Percentiles rank a stretch among this genome's conserved stretches.
phyloP scores from a whole-genome alignment of 345 rosid genomes.

The Eutrema heterophyllum region DNA sequence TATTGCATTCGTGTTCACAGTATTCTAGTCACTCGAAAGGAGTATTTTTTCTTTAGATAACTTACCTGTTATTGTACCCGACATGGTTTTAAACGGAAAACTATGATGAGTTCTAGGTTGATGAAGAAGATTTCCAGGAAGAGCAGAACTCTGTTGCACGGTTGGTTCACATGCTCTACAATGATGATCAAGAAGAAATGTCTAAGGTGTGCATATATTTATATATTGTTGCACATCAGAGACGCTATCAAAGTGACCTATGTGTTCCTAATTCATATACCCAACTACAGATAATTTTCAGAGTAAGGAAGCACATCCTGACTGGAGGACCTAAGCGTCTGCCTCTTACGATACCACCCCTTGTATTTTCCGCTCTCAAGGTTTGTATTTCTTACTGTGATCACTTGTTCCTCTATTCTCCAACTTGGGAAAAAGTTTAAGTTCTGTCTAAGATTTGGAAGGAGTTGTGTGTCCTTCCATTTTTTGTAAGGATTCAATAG shows the following conservation, averaged over 20 bases:
- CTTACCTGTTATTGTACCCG: background rate
- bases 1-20: slow-evolving; percentile 11
- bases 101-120: slow-evolving; percentile 45
- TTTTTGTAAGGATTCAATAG: background rate
- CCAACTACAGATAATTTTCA: slow-evolving; percentile 63
- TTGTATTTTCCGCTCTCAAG: slow-evolving; percentile 83
- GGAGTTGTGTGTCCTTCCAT: background rate
- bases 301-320: slow-evolving; percentile 75
- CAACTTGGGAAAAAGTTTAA: background rate
- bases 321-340: slow-evolving; percentile 87
- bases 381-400: slow-evolving; percentile 38
- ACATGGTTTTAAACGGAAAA: background rate
- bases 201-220: slow-evolving; percentile 27
- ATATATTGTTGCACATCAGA: background rate
- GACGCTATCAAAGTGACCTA: background rate
- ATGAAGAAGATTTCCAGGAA: slow-evolving; percentile 96
- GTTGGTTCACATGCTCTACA: slow-evolving; percentile 73
- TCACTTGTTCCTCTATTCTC: slow-evolving; percentile 8
- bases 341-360: slow-evolving; percentile 84
- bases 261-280: slow-evolving; percentile 15
- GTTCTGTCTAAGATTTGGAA: background rate
- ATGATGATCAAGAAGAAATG: slow-evolving; percentile 94
- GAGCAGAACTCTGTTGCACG: slow-evolving; percentile 94
- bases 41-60: background rate
- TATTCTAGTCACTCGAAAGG: background rate